A percentile compares a stretch with the other conserved stretches of the same genome.
Conservation (phyloP, 164 flowering plant species). For the Liquidambar formosana region DNA sequence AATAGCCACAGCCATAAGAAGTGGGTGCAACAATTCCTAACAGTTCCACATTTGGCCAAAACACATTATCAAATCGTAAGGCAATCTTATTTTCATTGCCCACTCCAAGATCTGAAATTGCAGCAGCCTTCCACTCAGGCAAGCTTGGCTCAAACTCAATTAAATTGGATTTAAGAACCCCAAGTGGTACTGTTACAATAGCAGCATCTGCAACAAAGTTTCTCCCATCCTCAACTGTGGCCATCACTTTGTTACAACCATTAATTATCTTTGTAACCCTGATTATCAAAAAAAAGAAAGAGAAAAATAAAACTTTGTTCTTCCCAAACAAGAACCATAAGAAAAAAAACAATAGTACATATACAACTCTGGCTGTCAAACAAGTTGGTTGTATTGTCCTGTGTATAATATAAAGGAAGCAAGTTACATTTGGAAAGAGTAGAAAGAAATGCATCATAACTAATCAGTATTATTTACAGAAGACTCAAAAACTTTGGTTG, state of each 20-base stretch:
- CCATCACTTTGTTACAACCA: constrained; percentile 53
- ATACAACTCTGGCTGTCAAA: not conserved
- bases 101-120: constrained; percentile 81
- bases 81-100: constrained; percentile 95
- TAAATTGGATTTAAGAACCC: constrained; percentile 76
- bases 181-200: constrained; percentile 82
- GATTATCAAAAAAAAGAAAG: constrained; percentile 5
- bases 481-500: not conserved
- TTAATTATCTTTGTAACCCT: constrained; percentile 68
- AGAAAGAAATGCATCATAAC: not conserved
- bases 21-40: constrained; percentile 76
- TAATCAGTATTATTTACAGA: not conserved
- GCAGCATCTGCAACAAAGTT: constrained; percentile 78
- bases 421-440: not conserved
- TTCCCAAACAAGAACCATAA: too few species aligned
- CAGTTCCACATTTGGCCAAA: constrained; percentile 90
- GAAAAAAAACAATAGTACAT: not conserved
- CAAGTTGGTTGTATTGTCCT: not conserved
- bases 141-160: constrained; percentile 79
- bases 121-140: constrained; percentile 78
- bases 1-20: constrained; percentile 86
- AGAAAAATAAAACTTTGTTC: not conserved
- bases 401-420: not conserved
- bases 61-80: constrained; percentile 59
- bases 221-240: constrained; percentile 63